Percentiles rank a stretch among this genome's conserved stretches.
Evolutionary conservation across 805 yeast genomes (phyloP).

Genomic region (Candida silvicultrix): DNA sequence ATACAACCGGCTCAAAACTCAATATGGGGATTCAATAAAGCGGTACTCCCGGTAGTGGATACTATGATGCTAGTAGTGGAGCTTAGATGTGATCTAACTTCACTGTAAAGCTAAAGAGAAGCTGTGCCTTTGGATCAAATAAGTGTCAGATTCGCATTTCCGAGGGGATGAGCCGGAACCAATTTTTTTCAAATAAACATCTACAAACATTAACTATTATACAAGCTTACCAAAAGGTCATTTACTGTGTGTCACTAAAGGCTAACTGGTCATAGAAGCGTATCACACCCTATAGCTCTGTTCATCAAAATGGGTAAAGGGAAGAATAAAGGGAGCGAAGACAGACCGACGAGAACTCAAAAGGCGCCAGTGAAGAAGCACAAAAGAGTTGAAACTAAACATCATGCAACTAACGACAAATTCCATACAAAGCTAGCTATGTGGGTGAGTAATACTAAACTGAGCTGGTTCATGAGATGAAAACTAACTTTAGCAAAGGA

Average conservation of each 20-base stretch:
- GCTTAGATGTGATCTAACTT: no score
- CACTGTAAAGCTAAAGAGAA: no score
- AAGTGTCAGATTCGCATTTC: neutral
- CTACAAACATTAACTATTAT: no score
- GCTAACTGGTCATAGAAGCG: no score
- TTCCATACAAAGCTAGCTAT: conserved; percentile 88
- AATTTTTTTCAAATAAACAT: neutral
- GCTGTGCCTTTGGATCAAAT: neutral
- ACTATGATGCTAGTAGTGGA: no score
- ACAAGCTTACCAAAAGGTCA: no score
- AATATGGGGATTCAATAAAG: no score
- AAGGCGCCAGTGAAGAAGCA: conserved; percentile 54
- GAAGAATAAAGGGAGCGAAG: conserved; percentile 42
- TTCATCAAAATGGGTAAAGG: conserved; percentile 30
- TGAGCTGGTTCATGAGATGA: neutral
- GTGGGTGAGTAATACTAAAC: conserved; percentile 48
- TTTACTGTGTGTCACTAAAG: no score
- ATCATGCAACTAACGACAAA: conserved; percentile 22
- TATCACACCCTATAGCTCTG: no score
- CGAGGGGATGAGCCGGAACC: neutral
- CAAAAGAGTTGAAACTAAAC: conserved; percentile 35
- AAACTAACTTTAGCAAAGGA: conserved; percentile 32
- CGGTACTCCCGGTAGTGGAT: no score
- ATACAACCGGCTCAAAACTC: no score
- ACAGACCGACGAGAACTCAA: conserved; percentile 32